These are phyloP conservation scores for Hyaloperonospora arabidopsidis DNA, from an alignment of 352 stramenopile species.

Conservation along the genomic window DNA sequence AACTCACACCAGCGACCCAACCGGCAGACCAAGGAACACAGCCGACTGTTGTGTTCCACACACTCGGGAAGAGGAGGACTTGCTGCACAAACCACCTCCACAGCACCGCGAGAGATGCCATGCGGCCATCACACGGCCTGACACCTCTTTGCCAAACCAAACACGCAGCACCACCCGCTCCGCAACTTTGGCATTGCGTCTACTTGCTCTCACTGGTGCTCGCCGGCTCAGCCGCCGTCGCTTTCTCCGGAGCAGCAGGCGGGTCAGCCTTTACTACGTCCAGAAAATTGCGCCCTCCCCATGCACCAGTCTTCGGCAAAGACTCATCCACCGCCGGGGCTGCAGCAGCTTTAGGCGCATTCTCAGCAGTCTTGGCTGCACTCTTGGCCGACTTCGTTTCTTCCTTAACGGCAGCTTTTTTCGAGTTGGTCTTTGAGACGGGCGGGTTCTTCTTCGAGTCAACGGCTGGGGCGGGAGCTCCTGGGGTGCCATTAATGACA, in stretches of 20 bases:
- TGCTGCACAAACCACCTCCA: slow-evolving; percentile 7
- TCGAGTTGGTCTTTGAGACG: slow-evolving; percentile 26
- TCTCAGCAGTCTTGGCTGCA: slow-evolving; percentile 27
- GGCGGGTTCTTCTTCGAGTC: slow-evolving; percentile 54
- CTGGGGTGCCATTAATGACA: slow-evolving; percentile 69
- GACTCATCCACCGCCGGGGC: slow-evolving; percentile 32
- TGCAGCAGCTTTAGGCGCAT: slow-evolving; percentile 16
- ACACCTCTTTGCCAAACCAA: slow-evolving; percentile 21
- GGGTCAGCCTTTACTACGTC: slow-evolving; percentile 80
- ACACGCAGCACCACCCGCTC: slow-evolving; percentile 16
- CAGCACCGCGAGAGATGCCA: slow-evolving; percentile 5
- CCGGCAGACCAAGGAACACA: too few species aligned
- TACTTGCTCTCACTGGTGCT: slow-evolving; percentile 46
- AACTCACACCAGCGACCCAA: not conserved
- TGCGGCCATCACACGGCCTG: slow-evolving; percentile 13
- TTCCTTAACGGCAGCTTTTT: slow-evolving; percentile 32
- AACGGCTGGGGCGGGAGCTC: slow-evolving; percentile 23
- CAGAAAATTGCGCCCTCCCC: slow-evolving; percentile 74
- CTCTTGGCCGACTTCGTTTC: slow-evolving; percentile 44
- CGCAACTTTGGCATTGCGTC: slow-evolving; percentile 17
- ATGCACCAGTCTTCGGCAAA: slow-evolving; percentile 59
- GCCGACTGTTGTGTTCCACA: too few species aligned
- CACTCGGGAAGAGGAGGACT: too few species aligned
- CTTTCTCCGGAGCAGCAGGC: slow-evolving; percentile 32
- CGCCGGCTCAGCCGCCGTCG: slow-evolving; percentile 21